A percentile compares a stretch with the other conserved stretches of the same genome.
phyloP scores from a whole-genome alignment of 495 filamentous ascomycete genomes.

The Cladorrhinum samala region DNA sequence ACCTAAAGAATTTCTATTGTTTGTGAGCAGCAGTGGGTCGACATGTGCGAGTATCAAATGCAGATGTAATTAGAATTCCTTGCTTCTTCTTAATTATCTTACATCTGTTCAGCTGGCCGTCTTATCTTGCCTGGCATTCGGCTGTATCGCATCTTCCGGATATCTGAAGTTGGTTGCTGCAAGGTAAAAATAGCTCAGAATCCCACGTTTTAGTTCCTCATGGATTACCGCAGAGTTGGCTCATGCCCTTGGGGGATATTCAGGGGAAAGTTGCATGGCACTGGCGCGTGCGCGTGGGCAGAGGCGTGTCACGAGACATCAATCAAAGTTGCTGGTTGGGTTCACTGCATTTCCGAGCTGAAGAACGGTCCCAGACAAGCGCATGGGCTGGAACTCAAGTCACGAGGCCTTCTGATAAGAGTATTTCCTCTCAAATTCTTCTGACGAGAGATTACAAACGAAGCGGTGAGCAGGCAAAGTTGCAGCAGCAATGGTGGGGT shows the following conservation, averaged over 20 bases:
- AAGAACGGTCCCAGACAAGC: constrained; percentile 1
- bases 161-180: no score
- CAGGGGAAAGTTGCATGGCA: not conserved
- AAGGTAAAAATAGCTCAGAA: no score
- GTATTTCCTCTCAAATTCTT: not conserved
- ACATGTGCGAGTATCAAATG: no score
- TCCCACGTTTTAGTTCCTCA: no score
- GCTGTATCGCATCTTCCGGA: no score
- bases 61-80: no score
- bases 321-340: not conserved
- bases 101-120: no score
- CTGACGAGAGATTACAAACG: not conserved
- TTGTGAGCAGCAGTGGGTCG: no score
- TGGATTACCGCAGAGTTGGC: not conserved
- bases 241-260: not conserved
- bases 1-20: no score
- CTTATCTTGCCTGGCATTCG: no score
- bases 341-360: not conserved
- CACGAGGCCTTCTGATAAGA: constrained; percentile 1
- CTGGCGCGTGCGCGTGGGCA: not conserved
- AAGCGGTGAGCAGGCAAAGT: constrained; percentile 7
- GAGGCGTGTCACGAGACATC: constrained; percentile 9
- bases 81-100: no score
- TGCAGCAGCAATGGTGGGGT: no score
- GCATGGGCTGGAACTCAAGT: not conserved